Evolutionary conservation across 176 grass and related monocot species (phyloP).

Genomic region (Aegilops umbellulata): DNA sequence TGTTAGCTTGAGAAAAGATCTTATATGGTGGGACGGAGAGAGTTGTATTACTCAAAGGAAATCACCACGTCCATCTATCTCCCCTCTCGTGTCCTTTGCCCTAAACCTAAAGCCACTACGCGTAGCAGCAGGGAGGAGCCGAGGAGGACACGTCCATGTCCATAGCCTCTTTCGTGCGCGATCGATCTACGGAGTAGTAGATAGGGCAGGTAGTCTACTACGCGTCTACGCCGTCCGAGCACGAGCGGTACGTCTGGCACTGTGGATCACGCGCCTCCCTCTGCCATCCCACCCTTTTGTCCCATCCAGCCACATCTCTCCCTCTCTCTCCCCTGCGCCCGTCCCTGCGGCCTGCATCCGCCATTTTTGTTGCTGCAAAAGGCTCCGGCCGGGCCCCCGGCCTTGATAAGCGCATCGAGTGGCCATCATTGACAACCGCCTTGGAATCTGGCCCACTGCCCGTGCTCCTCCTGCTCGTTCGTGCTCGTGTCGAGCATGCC

Average conservation of each 20-base stretch:
- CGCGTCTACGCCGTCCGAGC: not conserved
- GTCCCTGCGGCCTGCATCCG: constrained; percentile 25
- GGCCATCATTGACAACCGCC: constrained; percentile 37
- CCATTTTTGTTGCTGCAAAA: constrained; percentile 50
- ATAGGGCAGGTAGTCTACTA: not conserved
- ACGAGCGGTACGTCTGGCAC: not conserved
- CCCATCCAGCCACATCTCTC: constrained; percentile 21
- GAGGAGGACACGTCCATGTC: not conserved
- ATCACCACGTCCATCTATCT: not conserved
- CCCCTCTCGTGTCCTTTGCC: constrained; percentile 19
- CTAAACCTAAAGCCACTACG: constrained; percentile 25
- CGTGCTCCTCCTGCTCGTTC: not conserved
- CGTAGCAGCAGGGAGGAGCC: not conserved
- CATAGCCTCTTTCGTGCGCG: constrained; percentile 36
- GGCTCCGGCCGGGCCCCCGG: constrained; percentile 18
- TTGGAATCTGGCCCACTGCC: constrained; percentile 38
- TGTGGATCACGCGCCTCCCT: constrained; percentile 5
- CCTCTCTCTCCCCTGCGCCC: not conserved
- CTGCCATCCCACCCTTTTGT: constrained; percentile 46
- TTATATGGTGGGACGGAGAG: too few species aligned
- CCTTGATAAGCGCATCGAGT: constrained; percentile 53
- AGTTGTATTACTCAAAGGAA: not conserved
- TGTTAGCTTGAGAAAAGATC: too few species aligned
- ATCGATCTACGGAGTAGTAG: not conserved
- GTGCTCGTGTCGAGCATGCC: constrained; percentile 24